A percentile compares a stretch with the other conserved stretches of the same genome.
Conservation (phyloP, 208 protist species). For the Leishmania tropica region DNA sequence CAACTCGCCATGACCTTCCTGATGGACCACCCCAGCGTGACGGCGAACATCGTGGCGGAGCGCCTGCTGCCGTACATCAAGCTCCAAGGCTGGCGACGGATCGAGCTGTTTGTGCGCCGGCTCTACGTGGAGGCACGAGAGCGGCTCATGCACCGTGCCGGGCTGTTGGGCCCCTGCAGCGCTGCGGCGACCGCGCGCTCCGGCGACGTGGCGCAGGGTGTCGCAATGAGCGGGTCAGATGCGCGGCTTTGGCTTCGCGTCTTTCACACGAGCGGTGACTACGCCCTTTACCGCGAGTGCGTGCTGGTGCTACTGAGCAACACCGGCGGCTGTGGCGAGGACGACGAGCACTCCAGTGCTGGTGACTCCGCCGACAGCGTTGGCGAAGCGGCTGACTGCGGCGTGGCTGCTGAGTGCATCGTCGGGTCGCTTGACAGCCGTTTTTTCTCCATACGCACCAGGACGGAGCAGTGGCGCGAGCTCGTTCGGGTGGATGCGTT, state of each 20-base stretch:
- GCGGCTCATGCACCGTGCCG: conserved; percentile 27
- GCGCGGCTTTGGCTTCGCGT: conserved; percentile 19
- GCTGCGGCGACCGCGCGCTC: neutral
- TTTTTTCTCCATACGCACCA: conserved; percentile 14
- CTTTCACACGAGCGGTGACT: conserved; percentile 32
- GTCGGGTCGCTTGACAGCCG: conserved; percentile 16
- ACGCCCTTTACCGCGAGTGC: conserved; percentile 54
- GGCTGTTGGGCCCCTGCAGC: neutral
- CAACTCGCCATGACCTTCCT: conserved; percentile 57
- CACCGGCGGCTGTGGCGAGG: neutral
- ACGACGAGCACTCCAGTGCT: neutral
- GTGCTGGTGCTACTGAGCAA: conserved; percentile 30
- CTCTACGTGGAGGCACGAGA: conserved; percentile 64
- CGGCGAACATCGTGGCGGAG: conserved; percentile 41
- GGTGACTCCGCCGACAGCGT: neutral
- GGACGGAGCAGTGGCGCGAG: conserved; percentile 26
- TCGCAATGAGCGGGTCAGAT: neutral
- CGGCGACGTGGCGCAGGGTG: neutral
- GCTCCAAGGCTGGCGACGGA: conserved; percentile 46
- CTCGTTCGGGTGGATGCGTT: conserved; percentile 34
- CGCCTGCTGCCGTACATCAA: conserved; percentile 63
- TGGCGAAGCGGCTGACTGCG: neutral
- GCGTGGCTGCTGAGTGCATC: conserved; percentile 9
- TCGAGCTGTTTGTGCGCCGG: conserved; percentile 53
- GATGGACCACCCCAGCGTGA: conserved; percentile 38